Evolutionary conservation across 306 rosid species (phyloP), one percentile per base, ranked within the genome.

Genomic region (Citrullus mucosospermus): DNA sequence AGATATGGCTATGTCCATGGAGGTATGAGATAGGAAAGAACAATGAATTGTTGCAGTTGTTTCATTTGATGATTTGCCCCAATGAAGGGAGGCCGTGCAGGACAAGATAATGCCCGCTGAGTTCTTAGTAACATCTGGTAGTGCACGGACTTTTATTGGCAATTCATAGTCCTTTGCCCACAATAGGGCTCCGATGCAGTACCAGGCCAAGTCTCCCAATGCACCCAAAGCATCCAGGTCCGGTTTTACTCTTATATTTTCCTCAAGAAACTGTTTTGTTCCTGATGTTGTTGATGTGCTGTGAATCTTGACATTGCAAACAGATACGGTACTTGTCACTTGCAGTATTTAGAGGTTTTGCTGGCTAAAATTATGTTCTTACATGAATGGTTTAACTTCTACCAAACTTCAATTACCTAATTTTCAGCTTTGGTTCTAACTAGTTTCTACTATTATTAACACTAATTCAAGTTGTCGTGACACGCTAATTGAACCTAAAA

Each of bases 171-270:
- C 79, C 76, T 81, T 91, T 25, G 93, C 95, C 96, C 93, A 93
- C 82, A 93, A 78, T 83, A 83, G 75, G 73, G 93, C 96, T 76
- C 87, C 87, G 38, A 93, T 86, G 83, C 93, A 88, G 85, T 93
- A 91, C 98, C 98, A 93, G 11, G 80, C 96, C 18, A 83, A 15
- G 91, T 73, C 91, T 68, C 98, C 93, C 60, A 93, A 85, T 6
- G 85, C 96, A 71, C 98, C 98, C 13, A 93, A 91, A 38, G 80
- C 85, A 77, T 93, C 91, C 73, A 91, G 74, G 65, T 91, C 92
- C 44, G 93, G 84, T 58, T 88, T 87, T 9, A 88, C 91, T 80
- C 98, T 85, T 44, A 93, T 86, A 82, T 88, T 76, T 80, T 53
- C 87, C 80, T 86, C 88, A 1, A 88, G 60, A 80, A 91, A 93